These are phyloP conservation scores for Leccinum disarticulatum DNA, from an alignment of 768 basidiomycete species.

Conservation along the genomic window DNA sequence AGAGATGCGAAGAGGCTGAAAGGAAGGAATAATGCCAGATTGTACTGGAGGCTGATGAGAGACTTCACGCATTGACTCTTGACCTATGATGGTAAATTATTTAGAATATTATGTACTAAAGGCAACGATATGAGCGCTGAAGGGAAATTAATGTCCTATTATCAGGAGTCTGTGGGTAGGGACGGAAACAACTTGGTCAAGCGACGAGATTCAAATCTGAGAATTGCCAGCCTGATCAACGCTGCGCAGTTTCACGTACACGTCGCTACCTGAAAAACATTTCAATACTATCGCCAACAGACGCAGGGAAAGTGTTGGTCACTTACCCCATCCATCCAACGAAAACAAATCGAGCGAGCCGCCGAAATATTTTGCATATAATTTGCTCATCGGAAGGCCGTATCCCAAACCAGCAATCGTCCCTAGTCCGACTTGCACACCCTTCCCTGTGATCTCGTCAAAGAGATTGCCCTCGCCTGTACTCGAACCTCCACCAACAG, in stretches of 20 bases:
- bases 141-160: background rate
- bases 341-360: constrained; percentile 81
- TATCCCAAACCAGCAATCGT: constrained; percentile 90
- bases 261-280: constrained; percentile 42
- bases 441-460: constrained; percentile 74
- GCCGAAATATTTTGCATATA: constrained; percentile 84
- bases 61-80: background rate
- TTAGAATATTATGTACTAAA: background rate
- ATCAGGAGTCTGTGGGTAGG: background rate
- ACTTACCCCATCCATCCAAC: constrained; percentile 80
- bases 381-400: constrained; percentile 76
- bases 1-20: constrained; percentile 47
- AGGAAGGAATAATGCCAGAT: constrained; percentile 6
- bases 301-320: background rate
- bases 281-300: background rate
- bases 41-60: background rate
- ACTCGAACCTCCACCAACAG: constrained; percentile 45
- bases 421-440: constrained; percentile 79
- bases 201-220: constrained; percentile 35
- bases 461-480: constrained; percentile 59
- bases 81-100: constrained; percentile 5
- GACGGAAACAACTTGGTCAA: background rate
- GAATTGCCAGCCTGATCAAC: constrained; percentile 53
- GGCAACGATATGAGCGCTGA: background rate
- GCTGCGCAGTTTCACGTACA: constrained; percentile 53